Evolutionary conservation across 2,329 filamentous ascomycete species (phyloP).

Genomic region (Xylariaceae sp.): DNA sequence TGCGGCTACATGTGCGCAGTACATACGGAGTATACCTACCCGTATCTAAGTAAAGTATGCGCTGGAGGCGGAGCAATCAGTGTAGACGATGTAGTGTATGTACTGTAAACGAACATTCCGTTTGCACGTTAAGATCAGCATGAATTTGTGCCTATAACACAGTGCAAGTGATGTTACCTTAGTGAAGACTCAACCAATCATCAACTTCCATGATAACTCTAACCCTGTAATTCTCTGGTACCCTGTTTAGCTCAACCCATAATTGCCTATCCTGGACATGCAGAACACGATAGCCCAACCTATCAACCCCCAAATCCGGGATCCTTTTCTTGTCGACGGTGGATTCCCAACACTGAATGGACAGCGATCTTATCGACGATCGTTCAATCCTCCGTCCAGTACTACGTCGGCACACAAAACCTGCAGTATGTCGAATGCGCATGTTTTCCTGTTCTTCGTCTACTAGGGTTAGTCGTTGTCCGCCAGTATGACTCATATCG

Average conservation of each 20-base stretch:
- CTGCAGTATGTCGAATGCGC: not conserved
- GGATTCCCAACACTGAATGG: slow-evolving; percentile 29
- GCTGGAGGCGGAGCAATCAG: not conserved
- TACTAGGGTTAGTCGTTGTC: slow-evolving; percentile 5
- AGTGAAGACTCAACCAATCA: too few species aligned
- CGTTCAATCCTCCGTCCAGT: slow-evolving; percentile 16
- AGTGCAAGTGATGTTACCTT: too few species aligned
- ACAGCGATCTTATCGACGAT: slow-evolving; percentile 5
- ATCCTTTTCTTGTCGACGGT: slow-evolving; percentile 17
- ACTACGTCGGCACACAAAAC: slow-evolving; percentile 9
- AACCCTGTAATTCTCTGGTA: too few species aligned
- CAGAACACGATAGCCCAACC: slow-evolving; percentile 23
- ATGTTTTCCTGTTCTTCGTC: slow-evolving; percentile 1
- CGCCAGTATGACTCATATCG: slow-evolving; percentile 35
- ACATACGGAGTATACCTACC: not conserved
- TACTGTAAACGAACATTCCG: too few species aligned
- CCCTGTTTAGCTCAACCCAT: too few species aligned
- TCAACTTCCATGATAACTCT: not conserved
- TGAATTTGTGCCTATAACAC: slow-evolving; percentile 12
- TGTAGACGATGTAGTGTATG: too few species aligned
- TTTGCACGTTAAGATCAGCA: too few species aligned
- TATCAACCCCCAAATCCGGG: slow-evolving; percentile 27
- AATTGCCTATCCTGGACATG: slow-evolving; percentile 10
- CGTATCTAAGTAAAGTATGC: too few species aligned
- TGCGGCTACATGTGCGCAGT: not conserved